Evolutionary conservation across 2,329 filamentous ascomycete species (phyloP), one percentile per base, ranked within the genome.

Genomic region (Colletotrichum nymphaeae): DNA sequence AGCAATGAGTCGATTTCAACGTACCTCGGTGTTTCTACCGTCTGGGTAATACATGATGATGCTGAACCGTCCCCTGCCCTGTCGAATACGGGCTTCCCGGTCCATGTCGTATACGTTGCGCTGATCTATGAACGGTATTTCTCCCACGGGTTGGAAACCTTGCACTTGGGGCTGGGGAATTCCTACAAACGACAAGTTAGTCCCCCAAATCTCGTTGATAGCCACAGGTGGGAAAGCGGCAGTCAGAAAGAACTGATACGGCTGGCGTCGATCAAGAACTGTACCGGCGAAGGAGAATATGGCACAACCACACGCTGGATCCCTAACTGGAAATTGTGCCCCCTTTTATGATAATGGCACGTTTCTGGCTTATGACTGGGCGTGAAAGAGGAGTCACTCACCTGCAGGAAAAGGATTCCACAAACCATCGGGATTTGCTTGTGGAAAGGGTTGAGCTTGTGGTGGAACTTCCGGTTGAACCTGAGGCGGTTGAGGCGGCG

Each of bases 41-140:
- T 73, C 71, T 9, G 71, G 28, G 24, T 71, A 63, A 32, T 57
- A 73, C 26, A 67, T 37, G 8, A 69, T 55, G 59, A 73, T 73
- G 37, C 32, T 58, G n/a, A 63, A 73, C 9, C 58, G 59, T n/a
- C 57, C 30, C 28, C n/a, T 26, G 19, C 46, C 65, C 32, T 30
- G 53, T 12, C 26, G 68, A 46, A 46, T 6, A 26, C n/a, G 63
- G 5, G 28, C 19, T 37, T 49, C 30, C 11, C 7, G 35, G 11
- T 22, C 26, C 46, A 58, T 42, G 32, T 19, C 42, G 55, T 35
- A 16, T 37, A 11, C 32, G 19, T 55, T 6, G 12, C 46, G 62
- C 14, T 11, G 22, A 9, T 55, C 14, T 32, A 37, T 55, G 6
- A 37, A 49, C 1, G 7, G 42, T 19, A 11, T n/a, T 19, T 49